phyloP scores from a whole-genome alignment of 2,329 filamentous ascomycete species.

The Phialemonium atrogriseum region DNA sequence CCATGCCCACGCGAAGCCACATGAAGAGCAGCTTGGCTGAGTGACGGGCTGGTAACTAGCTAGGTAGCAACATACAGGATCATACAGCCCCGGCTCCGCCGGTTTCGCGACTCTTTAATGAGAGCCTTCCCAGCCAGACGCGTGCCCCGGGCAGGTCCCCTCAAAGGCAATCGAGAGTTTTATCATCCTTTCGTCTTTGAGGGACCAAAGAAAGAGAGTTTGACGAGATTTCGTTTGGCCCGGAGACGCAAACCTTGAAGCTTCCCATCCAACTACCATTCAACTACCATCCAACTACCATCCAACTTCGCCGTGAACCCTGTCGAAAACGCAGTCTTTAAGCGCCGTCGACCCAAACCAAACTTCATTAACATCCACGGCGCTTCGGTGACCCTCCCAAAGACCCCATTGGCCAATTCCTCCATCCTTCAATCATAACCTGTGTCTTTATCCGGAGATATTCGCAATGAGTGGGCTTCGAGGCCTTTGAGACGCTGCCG shows the following conservation, averaged over 20 bases:
- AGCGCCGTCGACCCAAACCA: slow-evolving; percentile 22
- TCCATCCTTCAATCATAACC: slow-evolving; percentile 16
- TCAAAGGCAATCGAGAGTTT: neutral
- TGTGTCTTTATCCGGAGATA: slow-evolving; percentile 18
- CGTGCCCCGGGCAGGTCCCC: neutral
- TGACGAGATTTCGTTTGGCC: too few species aligned
- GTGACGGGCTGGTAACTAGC: too few species aligned
- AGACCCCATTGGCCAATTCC: slow-evolving; percentile 17
- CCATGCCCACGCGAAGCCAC: slow-evolving; percentile 4
- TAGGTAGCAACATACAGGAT: too few species aligned
- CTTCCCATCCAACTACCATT: too few species aligned
- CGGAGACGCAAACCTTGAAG: too few species aligned
- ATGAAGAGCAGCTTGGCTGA: too few species aligned
- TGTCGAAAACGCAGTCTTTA: slow-evolving; percentile 13
- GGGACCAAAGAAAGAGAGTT: too few species aligned
- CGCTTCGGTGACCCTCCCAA: slow-evolving; percentile 17
- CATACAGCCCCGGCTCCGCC: neutral
- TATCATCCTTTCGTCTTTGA: neutral
- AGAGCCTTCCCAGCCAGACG: neutral
- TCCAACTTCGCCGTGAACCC: slow-evolving; percentile 9
- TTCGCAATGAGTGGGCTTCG: slow-evolving; percentile 1
- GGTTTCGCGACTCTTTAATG: slow-evolving; percentile 1
- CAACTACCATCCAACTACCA: slow-evolving; percentile 8
- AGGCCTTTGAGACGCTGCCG: slow-evolving; percentile 7
- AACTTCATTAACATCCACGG: slow-evolving; percentile 17